These are phyloP conservation scores for Mortierella sp. DNA, from an alignment of 371 early-diverging fungal species.

Conservation along the genomic window DNA sequence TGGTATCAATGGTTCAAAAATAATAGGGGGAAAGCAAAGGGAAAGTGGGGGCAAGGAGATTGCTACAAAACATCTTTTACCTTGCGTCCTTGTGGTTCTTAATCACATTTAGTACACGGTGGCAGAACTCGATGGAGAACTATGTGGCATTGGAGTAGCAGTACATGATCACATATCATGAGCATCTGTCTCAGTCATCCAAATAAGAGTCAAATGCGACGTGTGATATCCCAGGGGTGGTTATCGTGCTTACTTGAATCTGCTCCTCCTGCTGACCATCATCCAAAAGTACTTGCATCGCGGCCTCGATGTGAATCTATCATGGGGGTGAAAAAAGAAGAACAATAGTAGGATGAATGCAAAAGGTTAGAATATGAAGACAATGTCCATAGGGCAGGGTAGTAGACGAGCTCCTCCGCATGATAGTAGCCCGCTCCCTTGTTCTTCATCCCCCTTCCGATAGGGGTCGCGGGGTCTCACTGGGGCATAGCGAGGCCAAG, in stretches of 20 bases:
- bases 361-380: background rate
- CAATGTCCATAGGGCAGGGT: conserved; percentile 2
- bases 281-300: conserved; percentile 21
- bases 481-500: conserved; percentile 47
- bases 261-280: conserved; percentile 26
- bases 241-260: conserved; percentile 19
- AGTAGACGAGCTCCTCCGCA: background rate
- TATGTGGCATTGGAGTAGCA: conserved; percentile 11
- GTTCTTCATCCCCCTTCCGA: background rate
- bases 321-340: background rate
- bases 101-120: conserved; percentile 33
- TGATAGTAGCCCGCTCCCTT: background rate
- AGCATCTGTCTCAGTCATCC: background rate
- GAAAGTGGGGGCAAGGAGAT: background rate
- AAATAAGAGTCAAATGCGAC: background rate
- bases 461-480: background rate
- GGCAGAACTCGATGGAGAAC: conserved; percentile 51
- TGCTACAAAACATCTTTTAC: conserved; percentile 6
- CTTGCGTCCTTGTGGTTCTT: conserved; percentile 46
- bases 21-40: background rate
- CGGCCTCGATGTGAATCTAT: conserved; percentile 29
- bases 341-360: background rate
- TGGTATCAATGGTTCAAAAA: background rate
- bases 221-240: conserved; percentile 8
- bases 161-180: background rate